phyloP scores from a whole-genome alignment of 2,329 filamentous ascomycete genomes.

The Diaporthe destruens region DNA sequence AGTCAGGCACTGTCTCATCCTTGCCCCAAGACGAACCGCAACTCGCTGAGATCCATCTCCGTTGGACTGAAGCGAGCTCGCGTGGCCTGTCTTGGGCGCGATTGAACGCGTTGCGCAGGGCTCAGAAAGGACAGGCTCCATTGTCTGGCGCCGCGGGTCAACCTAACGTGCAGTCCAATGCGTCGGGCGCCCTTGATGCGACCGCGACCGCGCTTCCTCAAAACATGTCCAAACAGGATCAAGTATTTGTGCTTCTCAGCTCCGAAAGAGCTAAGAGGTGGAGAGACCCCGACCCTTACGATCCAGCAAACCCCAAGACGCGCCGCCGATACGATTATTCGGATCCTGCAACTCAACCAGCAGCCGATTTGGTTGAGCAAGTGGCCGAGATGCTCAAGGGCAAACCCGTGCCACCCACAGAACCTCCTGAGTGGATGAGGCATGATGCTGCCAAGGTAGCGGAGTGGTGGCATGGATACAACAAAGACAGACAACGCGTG shows the following conservation, averaged over 20 bases:
- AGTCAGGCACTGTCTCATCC: slow-evolving; percentile 22
- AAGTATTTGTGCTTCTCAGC: slow-evolving; percentile 57
- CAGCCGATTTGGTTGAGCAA: slow-evolving; percentile 58
- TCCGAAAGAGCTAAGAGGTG: slow-evolving; percentile 60
- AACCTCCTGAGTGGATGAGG: slow-evolving; percentile 66
- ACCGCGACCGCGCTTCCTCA: slow-evolving; percentile 32
- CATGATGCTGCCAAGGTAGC: slow-evolving; percentile 60
- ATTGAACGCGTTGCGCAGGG: slow-evolving; percentile 58
- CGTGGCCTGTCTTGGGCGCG: slow-evolving; percentile 58
- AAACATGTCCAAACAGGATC: slow-evolving; percentile 55
- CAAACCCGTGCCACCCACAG: slow-evolving; percentile 62
- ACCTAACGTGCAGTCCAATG: slow-evolving; percentile 35
- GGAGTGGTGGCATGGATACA: slow-evolving; percentile 66
- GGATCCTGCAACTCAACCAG: slow-evolving; percentile 58
- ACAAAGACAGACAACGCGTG: slow-evolving; percentile 49
- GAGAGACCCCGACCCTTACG: slow-evolving; percentile 55
- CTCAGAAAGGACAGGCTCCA: slow-evolving; percentile 37
- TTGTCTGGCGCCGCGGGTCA: slow-evolving; percentile 28
- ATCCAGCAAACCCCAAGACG: slow-evolving; percentile 50
- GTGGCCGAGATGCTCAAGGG: slow-evolving; percentile 57
- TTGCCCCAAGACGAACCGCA: slow-evolving; percentile 51
- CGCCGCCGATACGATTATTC: slow-evolving; percentile 54
- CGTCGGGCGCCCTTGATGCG: slow-evolving; percentile 47
- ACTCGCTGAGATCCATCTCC: slow-evolving; percentile 62
- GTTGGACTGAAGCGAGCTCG: slow-evolving; percentile 61